Conservation (phyloP, 805 yeast genomes). For the Wickerhamomyces ciferrii region DNA sequence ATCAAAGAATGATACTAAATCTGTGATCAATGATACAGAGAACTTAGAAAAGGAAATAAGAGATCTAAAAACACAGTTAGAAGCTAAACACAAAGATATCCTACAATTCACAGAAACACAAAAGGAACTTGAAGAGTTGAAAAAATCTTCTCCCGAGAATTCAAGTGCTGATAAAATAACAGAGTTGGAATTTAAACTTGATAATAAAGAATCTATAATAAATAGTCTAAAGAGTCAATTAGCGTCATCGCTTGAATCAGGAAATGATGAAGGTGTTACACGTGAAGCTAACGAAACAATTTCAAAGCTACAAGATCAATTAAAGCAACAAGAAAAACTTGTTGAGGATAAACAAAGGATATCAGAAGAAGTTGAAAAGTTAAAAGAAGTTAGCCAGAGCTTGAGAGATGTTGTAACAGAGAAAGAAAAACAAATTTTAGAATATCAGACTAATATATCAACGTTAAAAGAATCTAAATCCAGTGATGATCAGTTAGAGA, state of each 20-base stretch:
- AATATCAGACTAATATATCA: background rate
- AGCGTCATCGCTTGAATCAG: background rate
- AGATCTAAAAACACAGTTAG: background rate
- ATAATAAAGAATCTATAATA: background rate
- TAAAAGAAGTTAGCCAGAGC: background rate
- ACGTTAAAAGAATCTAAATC: background rate
- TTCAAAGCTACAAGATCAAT: background rate
- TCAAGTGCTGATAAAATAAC: conserved; percentile 1
- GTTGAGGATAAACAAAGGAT: background rate
- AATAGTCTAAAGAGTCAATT: background rate
- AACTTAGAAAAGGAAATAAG: background rate
- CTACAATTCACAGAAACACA: background rate
- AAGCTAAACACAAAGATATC: background rate
- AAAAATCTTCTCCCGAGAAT: background rate
- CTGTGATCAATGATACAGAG: background rate
- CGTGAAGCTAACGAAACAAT: background rate
- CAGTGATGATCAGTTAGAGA: background rate
- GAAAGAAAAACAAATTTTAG: background rate
- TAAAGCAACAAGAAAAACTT: background rate
- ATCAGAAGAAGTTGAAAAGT: background rate
- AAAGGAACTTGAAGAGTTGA: background rate
- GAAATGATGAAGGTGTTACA: background rate
- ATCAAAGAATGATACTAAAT: no score
- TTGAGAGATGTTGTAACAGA: background rate
- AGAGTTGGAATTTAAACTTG: background rate